Percentiles rank a stretch among this genome's conserved stretches.
phyloP scores from a whole-genome alignment of 1,284 basidiomycete species.

The Ceratobasidium papillatum region DNA sequence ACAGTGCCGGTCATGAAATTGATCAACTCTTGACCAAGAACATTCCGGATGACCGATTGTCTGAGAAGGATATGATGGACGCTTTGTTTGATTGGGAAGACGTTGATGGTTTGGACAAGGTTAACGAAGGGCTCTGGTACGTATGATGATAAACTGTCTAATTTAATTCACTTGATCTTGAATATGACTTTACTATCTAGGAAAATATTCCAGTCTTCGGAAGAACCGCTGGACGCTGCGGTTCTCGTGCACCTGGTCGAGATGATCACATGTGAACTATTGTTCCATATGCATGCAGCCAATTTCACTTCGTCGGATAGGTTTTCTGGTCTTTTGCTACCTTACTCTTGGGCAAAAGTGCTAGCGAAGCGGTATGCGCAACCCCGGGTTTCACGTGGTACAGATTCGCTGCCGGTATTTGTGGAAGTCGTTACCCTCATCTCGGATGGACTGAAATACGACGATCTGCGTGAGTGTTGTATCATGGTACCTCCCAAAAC shows the following conservation, averaged over 20 bases:
- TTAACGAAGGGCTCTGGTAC: background rate
- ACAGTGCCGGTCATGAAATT: background rate
- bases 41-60: background rate
- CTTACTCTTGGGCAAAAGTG: conserved; percentile 9
- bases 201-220: background rate
- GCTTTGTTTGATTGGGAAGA: background rate
- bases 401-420: background rate
- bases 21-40: background rate
- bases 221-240: background rate
- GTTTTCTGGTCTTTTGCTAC: conserved; percentile 18
- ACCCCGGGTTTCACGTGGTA: background rate
- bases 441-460: background rate
- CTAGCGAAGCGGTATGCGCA: background rate
- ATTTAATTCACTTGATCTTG: background rate
- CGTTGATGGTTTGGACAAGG: background rate
- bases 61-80: background rate
- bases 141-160: background rate
- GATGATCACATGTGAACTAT: background rate
- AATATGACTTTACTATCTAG: background rate
- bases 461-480: background rate
- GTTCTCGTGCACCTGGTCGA: conserved; percentile 28
- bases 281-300: background rate
- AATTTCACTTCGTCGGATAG: background rate
- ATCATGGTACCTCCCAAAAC: background rate
- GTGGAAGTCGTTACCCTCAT: background rate